These are phyloP conservation scores for Tilletia horrida DNA, from an alignment of 1,284 basidiomycete species.

Conservation along the genomic window DNA sequence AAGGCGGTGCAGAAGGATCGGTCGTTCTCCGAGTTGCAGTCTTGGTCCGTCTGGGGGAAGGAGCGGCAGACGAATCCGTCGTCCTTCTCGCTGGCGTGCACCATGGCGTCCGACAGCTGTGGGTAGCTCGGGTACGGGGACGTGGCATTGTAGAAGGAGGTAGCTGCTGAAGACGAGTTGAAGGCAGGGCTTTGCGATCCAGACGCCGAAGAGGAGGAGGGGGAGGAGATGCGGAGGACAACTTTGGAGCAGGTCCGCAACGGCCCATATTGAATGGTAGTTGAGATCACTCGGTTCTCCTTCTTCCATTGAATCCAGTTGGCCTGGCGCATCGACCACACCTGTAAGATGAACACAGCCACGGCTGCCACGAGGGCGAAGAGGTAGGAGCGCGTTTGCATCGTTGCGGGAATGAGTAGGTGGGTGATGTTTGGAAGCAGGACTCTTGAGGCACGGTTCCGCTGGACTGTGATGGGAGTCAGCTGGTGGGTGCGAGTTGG, in stretches of 20 bases:
- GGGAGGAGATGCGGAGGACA: neutral
- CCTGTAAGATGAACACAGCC: neutral
- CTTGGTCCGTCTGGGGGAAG: constrained; percentile 9
- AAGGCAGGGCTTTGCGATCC: neutral
- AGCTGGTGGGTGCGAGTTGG: too few species aligned
- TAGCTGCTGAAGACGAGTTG: neutral
- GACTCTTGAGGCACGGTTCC: too few species aligned
- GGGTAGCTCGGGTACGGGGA: constrained; percentile 5
- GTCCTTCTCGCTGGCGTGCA: neutral
- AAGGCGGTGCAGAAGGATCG: constrained; percentile 17
- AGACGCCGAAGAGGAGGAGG: neutral
- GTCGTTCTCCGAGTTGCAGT: constrained; percentile 12
- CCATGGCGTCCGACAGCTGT: neutral
- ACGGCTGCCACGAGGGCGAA: constrained; percentile 1
- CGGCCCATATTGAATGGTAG: constrained; percentile 4
- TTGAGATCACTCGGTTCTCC: neutral
- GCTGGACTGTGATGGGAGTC: too few species aligned
- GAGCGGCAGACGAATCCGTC: constrained; percentile 11
- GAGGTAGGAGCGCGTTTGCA: constrained; percentile 12
- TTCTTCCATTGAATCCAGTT: constrained; percentile 12
- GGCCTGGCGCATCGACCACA: constrained; percentile 13
- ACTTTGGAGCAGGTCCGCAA: constrained; percentile 15
- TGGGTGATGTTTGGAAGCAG: too few species aligned
- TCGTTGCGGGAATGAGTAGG: neutral
- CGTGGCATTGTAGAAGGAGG: neutral